Evolutionary conservation across 2,329 filamentous ascomycete genomes (phyloP).

Genomic region (Cercospora beticola): DNA sequence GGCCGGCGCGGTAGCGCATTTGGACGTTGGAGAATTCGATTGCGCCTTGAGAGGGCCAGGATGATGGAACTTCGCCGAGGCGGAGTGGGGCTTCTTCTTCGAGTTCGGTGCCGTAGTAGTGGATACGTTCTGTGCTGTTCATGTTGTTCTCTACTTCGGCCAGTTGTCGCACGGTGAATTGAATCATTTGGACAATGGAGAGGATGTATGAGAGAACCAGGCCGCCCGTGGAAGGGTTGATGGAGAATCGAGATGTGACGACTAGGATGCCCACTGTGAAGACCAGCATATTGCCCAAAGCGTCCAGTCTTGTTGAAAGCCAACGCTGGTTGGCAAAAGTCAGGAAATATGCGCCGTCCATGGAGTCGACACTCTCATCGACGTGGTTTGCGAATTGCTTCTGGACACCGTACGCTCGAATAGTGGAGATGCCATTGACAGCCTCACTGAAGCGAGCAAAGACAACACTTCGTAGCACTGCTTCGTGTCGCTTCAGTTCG

Average conservation of each 20-base stretch:
- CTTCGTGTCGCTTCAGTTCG: constrained; percentile 91
- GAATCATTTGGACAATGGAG: constrained; percentile 89
- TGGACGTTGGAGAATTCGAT: constrained; percentile 52
- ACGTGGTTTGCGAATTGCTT: constrained; percentile 71
- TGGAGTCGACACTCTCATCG: constrained; percentile 74
- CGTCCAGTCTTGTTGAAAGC: constrained; percentile 81
- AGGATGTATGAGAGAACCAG: constrained; percentile 92
- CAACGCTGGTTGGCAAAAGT: constrained; percentile 96
- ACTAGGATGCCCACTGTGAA: constrained; percentile 88
- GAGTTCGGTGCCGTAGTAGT: constrained; percentile 83
- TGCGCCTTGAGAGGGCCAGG: constrained; percentile 85
- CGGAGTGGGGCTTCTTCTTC: constrained; percentile 87
- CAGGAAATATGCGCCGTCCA: constrained; percentile 92
- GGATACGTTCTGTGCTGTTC: constrained; percentile 90
- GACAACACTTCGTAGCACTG: constrained; percentile 80
- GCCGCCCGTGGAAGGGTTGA: constrained; percentile 80
- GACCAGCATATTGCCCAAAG: constrained; percentile 79
- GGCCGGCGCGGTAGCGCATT: constrained; percentile 53
- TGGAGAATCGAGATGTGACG: constrained; percentile 83
- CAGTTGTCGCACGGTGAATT: constrained; percentile 89
- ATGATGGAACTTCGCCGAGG: constrained; percentile 65
- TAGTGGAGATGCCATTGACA: constrained; percentile 77
- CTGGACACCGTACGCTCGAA: constrained; percentile 84
- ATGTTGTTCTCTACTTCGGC: constrained; percentile 97
- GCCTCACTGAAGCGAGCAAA: constrained; percentile 92